These are phyloP conservation scores for Triadica sebifera DNA, from an alignment of 345 rosid genomes.

Conservation along the genomic window DNA sequence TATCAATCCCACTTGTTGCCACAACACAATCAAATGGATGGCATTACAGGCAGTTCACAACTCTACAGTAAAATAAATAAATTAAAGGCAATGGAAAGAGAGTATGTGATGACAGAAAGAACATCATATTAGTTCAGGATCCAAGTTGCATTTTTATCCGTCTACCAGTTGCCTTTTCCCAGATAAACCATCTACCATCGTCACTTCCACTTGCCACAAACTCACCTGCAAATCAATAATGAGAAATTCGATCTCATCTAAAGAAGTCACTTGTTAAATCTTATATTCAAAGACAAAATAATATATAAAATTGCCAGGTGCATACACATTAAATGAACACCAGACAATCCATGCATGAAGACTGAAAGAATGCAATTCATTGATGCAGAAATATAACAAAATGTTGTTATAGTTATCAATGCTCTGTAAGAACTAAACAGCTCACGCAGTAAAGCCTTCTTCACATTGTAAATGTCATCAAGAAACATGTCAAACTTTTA, in stretches of 20 bases:
- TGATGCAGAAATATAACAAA: not conserved
- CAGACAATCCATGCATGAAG: not conserved
- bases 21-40: slow-evolving; percentile 92
- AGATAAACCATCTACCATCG: slow-evolving; percentile 97
- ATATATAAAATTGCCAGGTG: too few species aligned
- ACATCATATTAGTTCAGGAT: not conserved
- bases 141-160: slow-evolving; percentile 80
- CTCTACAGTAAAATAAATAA: slow-evolving; percentile 38
- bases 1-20: slow-evolving; percentile 97
- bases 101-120: not conserved
- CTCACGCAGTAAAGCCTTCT: not conserved
- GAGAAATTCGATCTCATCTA: not conserved
- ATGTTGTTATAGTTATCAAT: not conserved
- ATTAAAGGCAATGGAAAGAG: slow-evolving; percentile 22
- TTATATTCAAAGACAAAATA: too few species aligned
- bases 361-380: not conserved
- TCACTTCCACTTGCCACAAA: slow-evolving; percentile 89
- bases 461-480: not conserved
- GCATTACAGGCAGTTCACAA: slow-evolving; percentile 92
- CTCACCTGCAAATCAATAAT: slow-evolving; percentile 52
- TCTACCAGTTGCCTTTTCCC: slow-evolving; percentile 93
- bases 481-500: not conserved
- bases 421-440: not conserved
- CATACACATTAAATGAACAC: not conserved
- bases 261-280: too few species aligned